Evolutionary conservation across 1,284 basidiomycete genomes (phyloP).

Genomic region (Cerioporus squamosus): DNA sequence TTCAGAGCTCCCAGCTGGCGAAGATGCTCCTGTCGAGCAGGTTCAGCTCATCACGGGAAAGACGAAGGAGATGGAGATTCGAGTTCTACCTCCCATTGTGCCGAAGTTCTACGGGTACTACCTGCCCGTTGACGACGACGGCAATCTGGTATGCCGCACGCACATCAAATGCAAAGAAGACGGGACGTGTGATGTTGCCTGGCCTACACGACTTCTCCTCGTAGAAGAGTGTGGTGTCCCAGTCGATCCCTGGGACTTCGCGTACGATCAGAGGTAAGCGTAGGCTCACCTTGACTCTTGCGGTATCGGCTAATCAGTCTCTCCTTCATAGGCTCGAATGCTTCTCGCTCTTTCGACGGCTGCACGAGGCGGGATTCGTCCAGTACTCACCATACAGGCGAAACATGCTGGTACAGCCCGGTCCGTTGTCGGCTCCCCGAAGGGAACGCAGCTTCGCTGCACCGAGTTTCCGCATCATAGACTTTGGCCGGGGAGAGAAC

Average conservation of each 20-base stretch:
- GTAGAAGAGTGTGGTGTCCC: slow-evolving; percentile 51
- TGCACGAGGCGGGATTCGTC: slow-evolving; percentile 43
- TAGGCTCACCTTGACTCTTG: background rate
- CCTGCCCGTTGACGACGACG: background rate
- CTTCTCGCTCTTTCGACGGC: slow-evolving; percentile 42
- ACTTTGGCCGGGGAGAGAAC: slow-evolving; percentile 44
- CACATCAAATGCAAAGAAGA: slow-evolving; percentile 6
- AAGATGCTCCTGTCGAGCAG: background rate
- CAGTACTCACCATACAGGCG: slow-evolving; percentile 46
- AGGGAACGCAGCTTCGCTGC: slow-evolving; percentile 19
- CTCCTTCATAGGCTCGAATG: slow-evolving; percentile 38
- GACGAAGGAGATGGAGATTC: background rate
- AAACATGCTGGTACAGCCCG: slow-evolving; percentile 50
- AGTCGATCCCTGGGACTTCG: slow-evolving; percentile 33
- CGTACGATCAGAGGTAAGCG: slow-evolving; percentile 38
- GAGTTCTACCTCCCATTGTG: slow-evolving; percentile 36
- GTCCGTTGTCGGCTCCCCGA: slow-evolving; percentile 42
- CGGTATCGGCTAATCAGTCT: background rate
- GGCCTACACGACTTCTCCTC: slow-evolving; percentile 48
- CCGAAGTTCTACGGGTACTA: slow-evolving; percentile 61
- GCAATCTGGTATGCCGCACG: background rate
- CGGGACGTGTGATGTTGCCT: background rate
- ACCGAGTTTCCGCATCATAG: slow-evolving; percentile 53
- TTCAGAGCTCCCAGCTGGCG: background rate
- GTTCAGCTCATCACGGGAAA: slow-evolving; percentile 15